Conservation (phyloP, 331 rosid genomes). For the Malus hybrid region DNA sequence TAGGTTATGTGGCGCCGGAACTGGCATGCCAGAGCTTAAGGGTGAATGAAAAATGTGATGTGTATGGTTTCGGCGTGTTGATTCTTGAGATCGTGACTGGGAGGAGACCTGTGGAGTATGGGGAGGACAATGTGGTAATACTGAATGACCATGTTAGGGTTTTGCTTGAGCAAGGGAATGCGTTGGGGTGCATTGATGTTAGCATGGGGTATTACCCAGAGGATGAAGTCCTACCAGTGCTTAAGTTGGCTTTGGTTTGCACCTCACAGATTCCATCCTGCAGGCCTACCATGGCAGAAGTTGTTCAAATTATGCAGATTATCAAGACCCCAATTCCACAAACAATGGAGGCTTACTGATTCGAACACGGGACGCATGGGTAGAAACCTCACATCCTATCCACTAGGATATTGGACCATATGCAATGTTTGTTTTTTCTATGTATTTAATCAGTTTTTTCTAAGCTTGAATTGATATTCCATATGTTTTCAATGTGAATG, state of each 20-base stretch:
- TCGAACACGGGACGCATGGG: no score
- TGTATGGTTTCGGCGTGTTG: conserved; percentile 78
- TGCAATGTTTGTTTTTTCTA: background rate
- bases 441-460: background rate
- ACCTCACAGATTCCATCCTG: conserved; percentile 87
- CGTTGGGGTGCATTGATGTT: conserved; percentile 67
- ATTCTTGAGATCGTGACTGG: conserved; percentile 85
- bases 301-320: conserved; percentile 75
- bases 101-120: conserved; percentile 82
- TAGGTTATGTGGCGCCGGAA: conserved; percentile 88
- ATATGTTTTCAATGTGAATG: background rate
- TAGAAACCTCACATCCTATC: background rate
- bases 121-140: conserved; percentile 82
- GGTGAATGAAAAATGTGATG: conserved; percentile 92
- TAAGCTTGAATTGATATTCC: background rate
- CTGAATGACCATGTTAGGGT: conserved; percentile 73
- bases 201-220: conserved; percentile 67
- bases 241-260: conserved; percentile 80
- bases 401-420: background rate
- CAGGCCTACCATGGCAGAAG: conserved; percentile 95
- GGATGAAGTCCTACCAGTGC: conserved; percentile 82
- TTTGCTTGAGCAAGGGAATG: conserved; percentile 75
- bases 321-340: conserved; percentile 80
- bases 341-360: conserved; percentile 35
- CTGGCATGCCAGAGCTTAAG: conserved; percentile 83